Evolutionary conservation across 805 yeast species (phyloP).

Genomic region (Wickerhamomyces strasburgensis): DNA sequence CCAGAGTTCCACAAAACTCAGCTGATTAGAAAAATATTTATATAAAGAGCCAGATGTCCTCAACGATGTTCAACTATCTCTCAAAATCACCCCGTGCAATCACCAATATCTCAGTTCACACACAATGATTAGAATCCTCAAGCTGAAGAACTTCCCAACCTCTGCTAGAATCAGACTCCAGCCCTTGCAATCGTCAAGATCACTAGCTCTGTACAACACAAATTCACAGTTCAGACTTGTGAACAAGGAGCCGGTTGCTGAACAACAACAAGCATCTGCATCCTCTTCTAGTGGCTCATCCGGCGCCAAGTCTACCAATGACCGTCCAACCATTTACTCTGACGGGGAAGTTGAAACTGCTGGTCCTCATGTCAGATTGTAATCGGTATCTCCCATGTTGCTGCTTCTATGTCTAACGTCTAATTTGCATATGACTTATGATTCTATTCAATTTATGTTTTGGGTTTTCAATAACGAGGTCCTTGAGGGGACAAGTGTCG

Average conservation of each 20-base stretch:
- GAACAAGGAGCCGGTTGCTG: slow-evolving; percentile 21
- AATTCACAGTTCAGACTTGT: slow-evolving; percentile 18
- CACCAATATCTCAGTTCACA: no score
- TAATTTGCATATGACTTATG: background rate
- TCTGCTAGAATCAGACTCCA: slow-evolving; percentile 23
- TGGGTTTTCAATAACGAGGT: no score
- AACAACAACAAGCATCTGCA: slow-evolving; percentile 6
- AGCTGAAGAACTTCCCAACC: slow-evolving; percentile 23
- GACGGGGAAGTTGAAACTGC: slow-evolving; percentile 29
- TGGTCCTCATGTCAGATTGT: slow-evolving; percentile 26
- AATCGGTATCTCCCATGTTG: background rate
- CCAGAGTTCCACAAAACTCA: background rate
- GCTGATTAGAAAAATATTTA: no score
- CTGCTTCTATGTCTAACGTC: background rate
- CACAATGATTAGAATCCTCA: slow-evolving; percentile 17
- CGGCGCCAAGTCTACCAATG: slow-evolving; percentile 10
- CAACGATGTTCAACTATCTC: no score
- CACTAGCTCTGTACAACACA: slow-evolving; percentile 17
- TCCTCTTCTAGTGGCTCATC: slow-evolving; percentile 9
- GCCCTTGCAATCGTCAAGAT: slow-evolving; percentile 17
- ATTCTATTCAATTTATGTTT: background rate
- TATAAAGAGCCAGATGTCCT: no score
- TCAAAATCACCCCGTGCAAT: no score
- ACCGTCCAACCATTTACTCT: slow-evolving; percentile 25
- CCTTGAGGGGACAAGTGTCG: no score